Conservation (phyloP, 108 stramenopile genomes). For the Fistulifera pelliculosa region DNA sequence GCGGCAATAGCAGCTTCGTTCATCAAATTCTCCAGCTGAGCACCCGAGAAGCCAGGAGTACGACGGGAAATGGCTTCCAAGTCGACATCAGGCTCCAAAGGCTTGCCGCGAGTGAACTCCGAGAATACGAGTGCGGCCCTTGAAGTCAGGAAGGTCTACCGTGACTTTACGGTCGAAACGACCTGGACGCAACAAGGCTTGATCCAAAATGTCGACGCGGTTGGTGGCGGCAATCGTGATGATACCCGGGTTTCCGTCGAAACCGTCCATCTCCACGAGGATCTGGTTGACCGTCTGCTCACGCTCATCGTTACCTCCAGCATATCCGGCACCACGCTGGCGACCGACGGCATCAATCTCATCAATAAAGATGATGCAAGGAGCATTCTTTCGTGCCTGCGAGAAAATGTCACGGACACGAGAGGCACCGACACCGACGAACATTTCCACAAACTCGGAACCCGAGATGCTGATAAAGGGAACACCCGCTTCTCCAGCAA, state of each 20-base stretch:
- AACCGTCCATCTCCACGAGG: slow-evolving; percentile 97
- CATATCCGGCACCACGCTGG: slow-evolving; percentile 86
- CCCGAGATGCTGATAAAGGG: slow-evolving; percentile 92
- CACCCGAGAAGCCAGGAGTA: slow-evolving; percentile 96
- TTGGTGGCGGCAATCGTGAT: slow-evolving; percentile 98
- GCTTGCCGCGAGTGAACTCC: slow-evolving; percentile 91
- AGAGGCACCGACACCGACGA: slow-evolving; percentile 94
- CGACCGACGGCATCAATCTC: slow-evolving; percentile 96
- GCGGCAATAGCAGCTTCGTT: slow-evolving; percentile 96
- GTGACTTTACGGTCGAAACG: slow-evolving; percentile 96
- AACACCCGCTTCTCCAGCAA: slow-evolving; percentile 96
- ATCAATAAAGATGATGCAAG: slow-evolving; percentile 97
- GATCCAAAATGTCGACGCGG: slow-evolving; percentile 92
- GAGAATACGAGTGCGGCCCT: slow-evolving; percentile 86
- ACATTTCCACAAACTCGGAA: slow-evolving; percentile 98
- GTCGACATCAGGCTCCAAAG: slow-evolving; percentile 88
- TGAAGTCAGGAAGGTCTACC: slow-evolving; percentile 92
- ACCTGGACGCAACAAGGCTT: slow-evolving; percentile 92
- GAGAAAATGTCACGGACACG: slow-evolving; percentile 93
- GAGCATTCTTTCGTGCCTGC: slow-evolving; percentile 89
- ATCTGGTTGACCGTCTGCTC: slow-evolving; percentile 98
- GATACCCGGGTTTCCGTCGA: slow-evolving; percentile 88
- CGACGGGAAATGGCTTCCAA: slow-evolving; percentile 81
- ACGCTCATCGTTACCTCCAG: slow-evolving; percentile 93
- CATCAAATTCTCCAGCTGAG: slow-evolving; percentile 93